phyloP scores from a whole-genome alignment of 169 alveolate genomes.

The Plasmodium cynomolgi region DNA sequence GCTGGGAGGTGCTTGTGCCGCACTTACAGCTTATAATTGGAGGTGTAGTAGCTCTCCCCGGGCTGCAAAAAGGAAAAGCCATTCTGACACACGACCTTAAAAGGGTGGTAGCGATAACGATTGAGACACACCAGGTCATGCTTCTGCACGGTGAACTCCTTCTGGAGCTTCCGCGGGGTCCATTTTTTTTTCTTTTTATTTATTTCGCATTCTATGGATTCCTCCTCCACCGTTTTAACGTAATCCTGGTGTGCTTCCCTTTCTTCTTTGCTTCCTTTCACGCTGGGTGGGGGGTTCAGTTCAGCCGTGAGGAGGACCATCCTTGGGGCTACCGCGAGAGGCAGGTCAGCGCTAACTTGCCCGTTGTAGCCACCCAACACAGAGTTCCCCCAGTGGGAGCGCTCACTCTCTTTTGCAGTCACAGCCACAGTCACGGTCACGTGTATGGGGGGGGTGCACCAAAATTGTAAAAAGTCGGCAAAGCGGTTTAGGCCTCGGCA shows the following conservation, averaged over 20 bases:
- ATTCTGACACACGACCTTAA: conserved; percentile 25
- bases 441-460: not conserved
- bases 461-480: too few relatives aligned
- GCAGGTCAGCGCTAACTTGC: not conserved
- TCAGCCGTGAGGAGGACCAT: not conserved
- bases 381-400: not conserved
- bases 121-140: conserved; percentile 44
- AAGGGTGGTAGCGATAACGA: conserved; percentile 7
- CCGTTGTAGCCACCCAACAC: not conserved
- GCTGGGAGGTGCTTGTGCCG: not conserved
- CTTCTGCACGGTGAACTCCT: conserved; percentile 12
- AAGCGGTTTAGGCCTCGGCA: too few relatives aligned
- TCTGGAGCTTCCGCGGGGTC: conserved; percentile 17
- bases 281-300: not conserved
- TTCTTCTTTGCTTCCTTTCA: not conserved
- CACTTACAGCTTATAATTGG: conserved; percentile 37
- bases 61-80: conserved; percentile 43
- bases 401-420: not conserved
- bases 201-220: conserved; percentile 42
- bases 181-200: conserved; percentile 50
- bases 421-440: too few relatives aligned
- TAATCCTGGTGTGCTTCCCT: not conserved
- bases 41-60: conserved; percentile 46
- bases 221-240: conserved; percentile 19
- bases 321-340: not conserved